These are phyloP conservation scores for Dacryopinax primogenitus DNA, from an alignment of 768 basidiomycete species.

Conservation along the genomic window DNA sequence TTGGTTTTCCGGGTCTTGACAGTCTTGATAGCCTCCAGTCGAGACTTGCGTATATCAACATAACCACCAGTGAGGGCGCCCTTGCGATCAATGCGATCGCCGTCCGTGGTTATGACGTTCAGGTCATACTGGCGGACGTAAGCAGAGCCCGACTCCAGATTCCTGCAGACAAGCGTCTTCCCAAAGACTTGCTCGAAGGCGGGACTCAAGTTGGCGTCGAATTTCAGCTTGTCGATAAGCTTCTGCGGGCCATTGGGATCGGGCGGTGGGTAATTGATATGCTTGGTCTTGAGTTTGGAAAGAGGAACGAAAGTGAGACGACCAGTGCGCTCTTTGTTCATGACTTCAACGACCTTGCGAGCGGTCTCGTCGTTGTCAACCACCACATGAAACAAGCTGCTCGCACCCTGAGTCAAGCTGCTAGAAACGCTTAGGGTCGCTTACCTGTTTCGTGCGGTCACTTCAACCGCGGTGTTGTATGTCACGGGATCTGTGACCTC, in stretches of 20 bases:
- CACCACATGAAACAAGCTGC: constrained; percentile 89
- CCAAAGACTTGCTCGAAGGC: constrained; percentile 97
- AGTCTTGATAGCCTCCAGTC: constrained; percentile 73
- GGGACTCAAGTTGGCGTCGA: constrained; percentile 52
- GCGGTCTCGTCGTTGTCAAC: constrained; percentile 96
- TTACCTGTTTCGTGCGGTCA: constrained; percentile 91
- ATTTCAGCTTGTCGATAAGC: constrained; percentile 69
- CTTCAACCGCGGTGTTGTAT: constrained; percentile 85
- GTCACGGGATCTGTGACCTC: constrained; percentile 66
- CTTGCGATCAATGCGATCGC: constrained; percentile 94
- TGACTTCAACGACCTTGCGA: constrained; percentile 75
- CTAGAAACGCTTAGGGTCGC: constrained; percentile 8
- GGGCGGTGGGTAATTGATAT: constrained; percentile 41
- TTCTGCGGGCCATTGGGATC: constrained; percentile 68
- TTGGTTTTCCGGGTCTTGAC: constrained; percentile 65
- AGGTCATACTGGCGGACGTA: constrained; percentile 91
- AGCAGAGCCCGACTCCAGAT: constrained; percentile 80
- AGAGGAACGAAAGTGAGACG: constrained; percentile 98
- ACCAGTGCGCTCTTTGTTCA: constrained; percentile 86
- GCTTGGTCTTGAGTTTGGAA: constrained; percentile 78
- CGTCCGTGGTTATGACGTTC: constrained; percentile 94
- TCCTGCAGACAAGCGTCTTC: constrained; percentile 89
- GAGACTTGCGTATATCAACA: constrained; percentile 79
- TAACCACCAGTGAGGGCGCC: constrained; percentile 93
- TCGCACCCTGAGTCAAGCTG: background rate